Percentiles rank a stretch among this genome's conserved stretches.
phyloP scores from a whole-genome alignment of 1,139 yeast species.

The Suzukiozyma palmioleophila region DNA sequence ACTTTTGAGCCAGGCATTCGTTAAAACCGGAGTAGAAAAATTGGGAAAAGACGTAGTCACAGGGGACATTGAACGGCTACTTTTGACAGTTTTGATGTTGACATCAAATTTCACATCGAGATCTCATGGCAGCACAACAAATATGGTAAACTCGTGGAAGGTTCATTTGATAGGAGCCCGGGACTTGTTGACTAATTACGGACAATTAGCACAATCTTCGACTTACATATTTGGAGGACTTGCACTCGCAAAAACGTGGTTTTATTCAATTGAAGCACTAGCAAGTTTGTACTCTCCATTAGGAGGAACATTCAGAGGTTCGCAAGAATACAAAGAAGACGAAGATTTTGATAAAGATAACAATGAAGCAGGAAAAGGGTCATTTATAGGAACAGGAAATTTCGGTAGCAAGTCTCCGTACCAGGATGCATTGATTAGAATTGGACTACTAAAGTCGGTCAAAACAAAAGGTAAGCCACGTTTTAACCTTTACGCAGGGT shows the following conservation, averaged over 20 bases:
- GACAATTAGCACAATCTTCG: slow-evolving; percentile 13
- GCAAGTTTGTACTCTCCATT: slow-evolving; percentile 29
- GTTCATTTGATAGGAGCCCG: slow-evolving; percentile 39
- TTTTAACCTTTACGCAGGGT: slow-evolving; percentile 35
- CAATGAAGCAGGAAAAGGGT: slow-evolving; percentile 15
- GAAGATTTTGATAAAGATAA: slow-evolving; percentile 11
- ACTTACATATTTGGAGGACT: slow-evolving; percentile 28
- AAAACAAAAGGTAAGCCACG: slow-evolving; percentile 7
- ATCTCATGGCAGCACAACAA: slow-evolving; percentile 13
- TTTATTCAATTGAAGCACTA: slow-evolving; percentile 37
- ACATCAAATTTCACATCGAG: slow-evolving; percentile 37
- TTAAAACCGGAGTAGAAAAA: slow-evolving; percentile 14
- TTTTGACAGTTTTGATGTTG: slow-evolving; percentile 35
- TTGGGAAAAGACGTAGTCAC: slow-evolving; percentile 15
- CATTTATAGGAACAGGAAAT: slow-evolving; percentile 32
- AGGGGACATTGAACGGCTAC: slow-evolving; percentile 32
- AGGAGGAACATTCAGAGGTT: slow-evolving; percentile 27
- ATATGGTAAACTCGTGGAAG: slow-evolving; percentile 30
- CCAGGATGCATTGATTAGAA: slow-evolving; percentile 28
- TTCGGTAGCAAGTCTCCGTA: slow-evolving; percentile 29
- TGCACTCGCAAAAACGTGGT: slow-evolving; percentile 45
- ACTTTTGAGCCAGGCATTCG: slow-evolving; percentile 30
- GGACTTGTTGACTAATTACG: slow-evolving; percentile 33
- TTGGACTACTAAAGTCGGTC: slow-evolving; percentile 19
- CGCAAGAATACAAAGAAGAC: slow-evolving; percentile 6